Base-by-base conservation (phyloP, 2,329 filamentous ascomycete species). In the Colletotrichum liriopes region DNA sequence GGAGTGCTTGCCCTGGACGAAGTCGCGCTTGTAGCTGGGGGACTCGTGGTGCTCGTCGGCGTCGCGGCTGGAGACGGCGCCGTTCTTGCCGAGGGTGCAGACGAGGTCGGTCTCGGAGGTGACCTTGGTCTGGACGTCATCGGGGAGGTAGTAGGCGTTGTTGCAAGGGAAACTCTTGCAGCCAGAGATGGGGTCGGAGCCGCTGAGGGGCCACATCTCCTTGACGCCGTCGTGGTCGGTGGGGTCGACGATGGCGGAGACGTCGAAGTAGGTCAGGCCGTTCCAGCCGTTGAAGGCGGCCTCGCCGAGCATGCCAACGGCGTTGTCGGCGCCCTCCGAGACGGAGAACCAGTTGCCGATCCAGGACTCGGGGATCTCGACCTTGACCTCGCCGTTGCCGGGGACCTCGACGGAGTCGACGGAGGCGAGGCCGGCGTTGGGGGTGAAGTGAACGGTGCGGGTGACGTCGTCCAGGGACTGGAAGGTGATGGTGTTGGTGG, bases 231-330 rank as follows among this genome's bases (percentile, higher is more conserved):
- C 69, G 74, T 81, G 76, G 79, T 90, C 88, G 49, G 77, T 77
- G 62, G 86, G 80, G 79, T 87, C 81, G 76, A 89, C 86, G 74
- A 90, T 90, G 78, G 88, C 88, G 14, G 87, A 89, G 73, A 90
- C 87, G 74, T 90, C 88, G 70, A 88, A 90, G 84, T 85, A 90
- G 69, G 85, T 89, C 71, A 82, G 73, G 74, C 82, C 87, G 64
- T 79, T 77, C 80, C 80, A 88, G 77, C 85, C 86, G 65, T 85
- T 81, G 77, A 87, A 88, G 74, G 81, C 80, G 67, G 87, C 82
- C 83, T 88, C 86, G 65, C 86, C 86, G 68, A 88, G 84, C 86
- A 88, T 90, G 75, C 88, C 88, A 6, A 83, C 78, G 52, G 77
- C 76, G 75, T 85, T 80, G 14, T 77, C 56, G 2, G 78, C 71